These are phyloP conservation scores for Solanum rostratum DNA, from an alignment of 257 asterid genomes.

Conservation along the genomic window DNA sequence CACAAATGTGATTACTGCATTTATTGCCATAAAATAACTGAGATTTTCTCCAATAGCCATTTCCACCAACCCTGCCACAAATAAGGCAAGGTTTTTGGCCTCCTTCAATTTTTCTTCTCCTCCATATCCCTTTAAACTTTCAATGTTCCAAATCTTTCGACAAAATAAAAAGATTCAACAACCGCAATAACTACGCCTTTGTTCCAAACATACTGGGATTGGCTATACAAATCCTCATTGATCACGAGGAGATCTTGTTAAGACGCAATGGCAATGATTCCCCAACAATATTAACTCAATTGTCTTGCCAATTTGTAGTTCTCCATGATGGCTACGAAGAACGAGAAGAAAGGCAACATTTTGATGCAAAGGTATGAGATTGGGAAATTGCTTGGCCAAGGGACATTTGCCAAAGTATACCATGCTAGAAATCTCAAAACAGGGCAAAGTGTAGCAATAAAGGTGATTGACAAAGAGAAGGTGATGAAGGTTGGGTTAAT, in stretches of 20 bases:
- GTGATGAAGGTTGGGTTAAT: constrained; percentile 47
- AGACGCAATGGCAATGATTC: not conserved
- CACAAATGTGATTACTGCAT: not conserved
- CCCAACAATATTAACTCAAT: not conserved
- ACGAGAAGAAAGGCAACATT: constrained; percentile 52
- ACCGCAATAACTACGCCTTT: not conserved
- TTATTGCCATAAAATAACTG: not conserved
- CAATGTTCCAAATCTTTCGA: not conserved
- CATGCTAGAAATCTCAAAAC: constrained; percentile 53
- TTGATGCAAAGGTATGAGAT: constrained; percentile 69
- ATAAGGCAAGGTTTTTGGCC: not conserved
- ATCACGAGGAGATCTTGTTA: not conserved
- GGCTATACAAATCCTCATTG: not conserved
- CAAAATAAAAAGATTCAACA: not conserved
- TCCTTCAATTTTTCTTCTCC: not conserved
- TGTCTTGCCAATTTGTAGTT: not conserved
- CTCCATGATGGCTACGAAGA: not conserved
- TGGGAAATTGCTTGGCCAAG: constrained; percentile 75
- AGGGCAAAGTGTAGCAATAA: constrained; percentile 62
- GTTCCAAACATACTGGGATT: not conserved
- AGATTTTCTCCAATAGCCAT: not conserved
- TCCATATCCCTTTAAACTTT: not conserved
- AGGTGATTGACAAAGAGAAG: constrained; percentile 63
- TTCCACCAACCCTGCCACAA: not conserved
- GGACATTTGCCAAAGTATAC: constrained; percentile 80